Evolutionary conservation across 1,284 basidiomycete genomes (phyloP).

Genomic region (Fomitopsis palustris): DNA sequence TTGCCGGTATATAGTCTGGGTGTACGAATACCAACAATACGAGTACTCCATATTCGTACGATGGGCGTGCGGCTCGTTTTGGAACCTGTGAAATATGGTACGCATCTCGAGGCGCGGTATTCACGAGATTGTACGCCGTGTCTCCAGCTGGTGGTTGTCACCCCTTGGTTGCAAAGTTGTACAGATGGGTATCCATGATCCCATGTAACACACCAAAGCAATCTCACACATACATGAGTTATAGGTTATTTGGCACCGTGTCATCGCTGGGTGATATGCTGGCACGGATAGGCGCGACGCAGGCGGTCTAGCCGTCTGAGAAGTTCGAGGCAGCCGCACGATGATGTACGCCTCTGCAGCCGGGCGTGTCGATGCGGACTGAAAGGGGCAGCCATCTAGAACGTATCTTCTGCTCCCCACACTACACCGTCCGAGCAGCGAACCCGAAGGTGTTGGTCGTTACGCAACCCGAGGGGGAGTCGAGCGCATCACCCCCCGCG

Average conservation of each 20-base stretch:
- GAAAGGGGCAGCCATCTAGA: neutral
- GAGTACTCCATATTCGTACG: neutral
- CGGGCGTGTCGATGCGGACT: neutral
- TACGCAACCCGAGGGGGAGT: neutral
- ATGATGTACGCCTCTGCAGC: too few species aligned
- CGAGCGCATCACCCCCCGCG: neutral
- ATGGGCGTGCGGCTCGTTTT: neutral
- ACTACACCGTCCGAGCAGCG: neutral
- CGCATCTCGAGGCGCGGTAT: neutral
- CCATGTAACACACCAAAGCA: too few species aligned
- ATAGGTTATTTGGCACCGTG: too few species aligned
- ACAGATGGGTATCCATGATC: too few species aligned
- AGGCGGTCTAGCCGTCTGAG: too few species aligned
- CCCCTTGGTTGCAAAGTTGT: too few species aligned
- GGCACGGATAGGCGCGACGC: too few species aligned
- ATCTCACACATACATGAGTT: too few species aligned
- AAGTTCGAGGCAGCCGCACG: too few species aligned
- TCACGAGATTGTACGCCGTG: too few species aligned
- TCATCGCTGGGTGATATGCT: too few species aligned
- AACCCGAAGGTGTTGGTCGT: neutral
- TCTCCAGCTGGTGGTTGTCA: too few species aligned
- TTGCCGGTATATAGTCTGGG: neutral
- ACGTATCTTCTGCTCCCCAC: neutral
- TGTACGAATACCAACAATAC: conserved; percentile 2
- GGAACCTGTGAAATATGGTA: neutral